Base-by-base conservation (phyloP, 164 flowering plant species). In the Stephania cephalantha region DNA sequence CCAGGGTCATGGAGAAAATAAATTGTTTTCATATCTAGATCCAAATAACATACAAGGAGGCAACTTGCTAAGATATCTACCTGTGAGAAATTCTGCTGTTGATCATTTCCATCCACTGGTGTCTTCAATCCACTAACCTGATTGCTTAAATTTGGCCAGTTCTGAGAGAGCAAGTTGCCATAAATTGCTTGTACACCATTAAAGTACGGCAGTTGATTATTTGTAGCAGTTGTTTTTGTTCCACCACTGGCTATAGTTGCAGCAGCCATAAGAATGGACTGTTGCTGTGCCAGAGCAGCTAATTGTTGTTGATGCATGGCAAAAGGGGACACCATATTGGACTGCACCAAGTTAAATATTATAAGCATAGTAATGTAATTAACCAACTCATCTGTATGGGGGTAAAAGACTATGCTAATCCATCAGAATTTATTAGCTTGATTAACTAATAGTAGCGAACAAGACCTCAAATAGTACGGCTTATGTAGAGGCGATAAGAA, bases 271-370 rank as follows among this genome's bases (percentile, higher is more conserved):
- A 89, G 81, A 83, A 95, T 86, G 58, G 94, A 85, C 78, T 90
- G 99, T 68, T 93, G 97, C 70, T 95, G 95, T 22, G 93, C 94
- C 75, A 91, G 80, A 87, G 91, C 84, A 1, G 91, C 92, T 64
- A 95, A 87, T 78, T 95, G 98, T 76, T 95, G 97, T 75, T 95
- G 98, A 82, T 90, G 97, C 81, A 83, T 10, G 66, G 95, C 72
- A 83, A 87, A 95, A 67, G 98, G 97, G 0, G 97, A 95, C 53
- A 88, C 92, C 86, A 91, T 89, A 75, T 86, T 89, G 79, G 95
- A 80, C 97, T 93, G 92, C 86, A 80, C 20, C 22, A 58, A 58
- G 65, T 17, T 4, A 58, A 58, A 58, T 20, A 58, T 58, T 18
- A 58, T 15, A 5, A 17, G 65, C 17, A 17, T 58, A 58, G 65